Evolutionary conservation across 2,329 filamentous ascomycete genomes (phyloP), one percentile per base, ranked within the genome.

Genomic region (Phialocephala subalpina): DNA sequence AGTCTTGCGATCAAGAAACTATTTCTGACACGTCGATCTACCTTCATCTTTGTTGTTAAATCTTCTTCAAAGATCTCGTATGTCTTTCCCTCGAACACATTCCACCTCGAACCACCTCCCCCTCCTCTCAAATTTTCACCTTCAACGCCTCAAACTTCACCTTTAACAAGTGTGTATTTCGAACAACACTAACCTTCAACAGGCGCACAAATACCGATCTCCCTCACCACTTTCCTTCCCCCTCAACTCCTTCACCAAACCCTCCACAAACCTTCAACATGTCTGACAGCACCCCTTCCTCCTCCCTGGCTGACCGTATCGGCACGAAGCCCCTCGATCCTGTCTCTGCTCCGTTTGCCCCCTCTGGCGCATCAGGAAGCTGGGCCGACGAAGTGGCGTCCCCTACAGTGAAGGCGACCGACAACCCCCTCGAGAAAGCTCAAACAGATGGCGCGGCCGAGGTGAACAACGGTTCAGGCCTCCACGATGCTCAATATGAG

Each of bases 401-500:
- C 45, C 71, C 74, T 16, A 66, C 68, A n/a, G 56, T 59, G 22
- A 53, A 53, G 25, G 25, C 25, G 49, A 33, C 27, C 14, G 62
- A 66, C 16, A 25, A 60, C 16, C 63, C 62, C 33, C 56, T 74
- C 9, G 69, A 52, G n/a, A 57, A 66, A 20, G 67, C 70, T 1
- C 80, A 83, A 70, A 71, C 77, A 25, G 85, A 87, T 74, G 85
- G 84, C 64, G 79, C 81, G 16, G 77, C 78, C 14, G 73, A 72
- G 40, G 77, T 74, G 25, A 57, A 67, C 29, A 77, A 77, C 45
- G 87, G 84, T 62, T 87, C 87, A 45, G 83, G 82, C 57, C 81
- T 90, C 7, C 67, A 87, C 25, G 92, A 97, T 78, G 89, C 90
- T 3, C 89, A 92, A 65, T 97, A 92, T 80, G 91, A 96, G 72